Evolutionary conservation across 768 basidiomycete species (phyloP), one percentile per base, ranked within the genome.

Genomic region (Leccinellum albellum): DNA sequence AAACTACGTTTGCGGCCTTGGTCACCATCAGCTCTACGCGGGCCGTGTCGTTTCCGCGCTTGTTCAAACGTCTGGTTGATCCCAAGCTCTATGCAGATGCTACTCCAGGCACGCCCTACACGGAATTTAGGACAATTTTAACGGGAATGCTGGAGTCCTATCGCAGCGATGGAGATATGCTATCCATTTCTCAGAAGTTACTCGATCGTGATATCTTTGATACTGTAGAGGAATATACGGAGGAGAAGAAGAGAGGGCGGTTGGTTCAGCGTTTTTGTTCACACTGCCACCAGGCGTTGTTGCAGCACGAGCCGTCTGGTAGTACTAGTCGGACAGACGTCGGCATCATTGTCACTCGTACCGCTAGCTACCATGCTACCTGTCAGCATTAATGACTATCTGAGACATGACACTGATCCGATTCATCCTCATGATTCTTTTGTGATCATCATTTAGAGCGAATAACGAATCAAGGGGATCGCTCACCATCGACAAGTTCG

Each of bases 121-220:
- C 87, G 21, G 95, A 98, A 72, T 96, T 98, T 73, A 82, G 93
- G 46, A 82, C 84, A 12, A 94, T 99, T 58, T 78, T 99, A 29
- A 87, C 86, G 1, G 89, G 92, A n/a, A 99, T 98, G 92, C 74
- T 98, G 64, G 94, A 96, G 66, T 89, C 93, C 2, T 98, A 98
- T 74, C 85, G 88, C 37, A 85, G 89, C 4, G 95, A 99, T 61
- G 91, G 90, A 26, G 95, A 98, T 62, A 84, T 95, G 79, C 76
- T 98, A 24, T 73, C 79, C 44, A 94, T 96, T 64, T 89, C 93
- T 23, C 91, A 88, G 60, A 84, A 85, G 58, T 75, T 98, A 46
- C 76, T 94, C 44, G 82, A 89, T 59, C 81, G 88, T 31, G 96
- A 98, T 70, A 73, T 96, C 49, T 94, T 91, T 61, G 83, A 86